Evolutionary conservation across 2,329 filamentous ascomycete species (phyloP), one percentile per base, ranked within the genome.

Genomic region (Alternaria triticimaculans): DNA sequence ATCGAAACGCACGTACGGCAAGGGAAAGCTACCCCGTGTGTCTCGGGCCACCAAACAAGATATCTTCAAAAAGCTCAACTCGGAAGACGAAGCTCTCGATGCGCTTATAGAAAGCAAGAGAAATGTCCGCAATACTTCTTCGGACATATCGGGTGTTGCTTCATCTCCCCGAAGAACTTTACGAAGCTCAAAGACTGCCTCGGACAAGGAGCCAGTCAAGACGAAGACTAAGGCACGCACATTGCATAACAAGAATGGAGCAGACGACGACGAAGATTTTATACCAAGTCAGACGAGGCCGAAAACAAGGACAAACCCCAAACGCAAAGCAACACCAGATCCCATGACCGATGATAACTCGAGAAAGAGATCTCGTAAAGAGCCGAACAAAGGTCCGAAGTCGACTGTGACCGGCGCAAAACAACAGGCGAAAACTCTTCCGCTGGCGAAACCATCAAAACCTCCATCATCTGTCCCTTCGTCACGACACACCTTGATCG

Each of bases 21-120:
- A 65, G 10, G 69, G 69, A 28, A 73, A 71, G 28, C 37, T 72
- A 43, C 65, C 64, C 14, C 67, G 48, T 20, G 54, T 73, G 7
- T 69, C 71, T 11, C 60, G 64, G 21, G 60, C 55, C 5, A 56
- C 57, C 21, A 74, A 71, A 28, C 48, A 59, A 9, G 66, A 60
- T 12, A 60, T 58, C n/a, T 61, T 62, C 8, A 58, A 58, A 33
- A 55, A 60, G 28, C 37, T 58, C 12, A 51, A 49, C 9, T 10
- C 61, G 44, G 64, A 59, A 25, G n/a, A 51, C 10, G 58, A 63
- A 8, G 46, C 49, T 3, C 48, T 63, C n/a, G 62, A 65, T 21
- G 12, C 58, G n/a, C 62, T 45, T 28, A n/a, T 50, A 48, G 18
- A 55, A 30, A 20, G 26, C n/a, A 41, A 46, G 15, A 15, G n/a